Percentiles rank a stretch among this genome's conserved stretches.
Conservation (phyloP, 2,329 filamentous ascomycete genomes). For the Cercospora canescens region DNA sequence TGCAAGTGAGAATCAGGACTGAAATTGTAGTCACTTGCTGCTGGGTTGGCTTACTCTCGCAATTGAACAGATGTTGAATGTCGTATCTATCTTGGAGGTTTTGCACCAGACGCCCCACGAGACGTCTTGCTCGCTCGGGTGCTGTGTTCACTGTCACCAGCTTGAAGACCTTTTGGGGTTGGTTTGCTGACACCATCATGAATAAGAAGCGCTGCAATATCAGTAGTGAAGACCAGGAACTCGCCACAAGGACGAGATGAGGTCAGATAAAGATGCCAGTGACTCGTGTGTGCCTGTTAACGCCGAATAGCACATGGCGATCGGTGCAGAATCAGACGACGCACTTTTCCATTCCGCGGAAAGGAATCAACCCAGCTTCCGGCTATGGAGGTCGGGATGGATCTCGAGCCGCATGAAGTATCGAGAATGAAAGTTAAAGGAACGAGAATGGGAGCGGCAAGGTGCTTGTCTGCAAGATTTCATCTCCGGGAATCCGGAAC, state of each 20-base stretch:
- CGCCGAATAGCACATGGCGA: neutral
- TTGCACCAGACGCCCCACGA: conserved; percentile 63
- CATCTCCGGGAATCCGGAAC: neutral
- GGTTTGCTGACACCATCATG: conserved; percentile 7
- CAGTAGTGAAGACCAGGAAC: neutral
- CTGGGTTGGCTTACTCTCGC: conserved; percentile 51
- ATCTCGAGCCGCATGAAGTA: neutral
- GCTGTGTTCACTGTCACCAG: conserved; percentile 69
- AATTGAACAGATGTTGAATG: conserved; percentile 64
- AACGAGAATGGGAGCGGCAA: neutral
- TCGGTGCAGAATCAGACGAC: neutral
- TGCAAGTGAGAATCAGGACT: neutral
- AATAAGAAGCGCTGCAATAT: neutral
- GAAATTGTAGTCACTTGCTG: neutral
- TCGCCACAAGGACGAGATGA: neutral
- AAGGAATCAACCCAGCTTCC: neutral
- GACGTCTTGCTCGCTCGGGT: conserved; percentile 62
- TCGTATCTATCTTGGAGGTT: conserved; percentile 63
- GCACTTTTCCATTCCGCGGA: neutral
- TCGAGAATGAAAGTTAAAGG: neutral
- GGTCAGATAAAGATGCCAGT: neutral
- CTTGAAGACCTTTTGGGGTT: conserved; percentile 55
- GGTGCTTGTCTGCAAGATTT: neutral
- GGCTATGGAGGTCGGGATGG: neutral
- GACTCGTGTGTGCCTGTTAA: neutral